Percentiles rank a stretch among this genome's conserved stretches.
Conservation (phyloP, 441 rosid genomes). For the Bocquillonia castaneifolia region DNA sequence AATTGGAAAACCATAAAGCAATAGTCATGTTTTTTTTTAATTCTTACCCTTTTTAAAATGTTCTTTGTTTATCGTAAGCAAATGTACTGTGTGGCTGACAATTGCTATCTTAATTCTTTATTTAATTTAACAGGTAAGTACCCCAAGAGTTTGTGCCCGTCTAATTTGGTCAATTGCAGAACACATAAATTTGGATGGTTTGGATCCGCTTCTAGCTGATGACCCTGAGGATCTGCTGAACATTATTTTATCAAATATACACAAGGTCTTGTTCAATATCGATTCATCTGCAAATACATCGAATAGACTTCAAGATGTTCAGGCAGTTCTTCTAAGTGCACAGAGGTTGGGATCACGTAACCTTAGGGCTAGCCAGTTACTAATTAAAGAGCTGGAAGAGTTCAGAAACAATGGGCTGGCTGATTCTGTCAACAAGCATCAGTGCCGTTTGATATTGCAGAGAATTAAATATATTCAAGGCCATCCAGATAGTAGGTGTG, state of each 20-base stretch:
- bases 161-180: constrained; percentile 90
- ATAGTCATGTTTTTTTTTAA: not conserved
- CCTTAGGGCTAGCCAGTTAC: constrained; percentile 74
- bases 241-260: constrained; percentile 73
- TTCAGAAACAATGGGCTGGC: constrained; percentile 70
- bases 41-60: too few relatives aligned
- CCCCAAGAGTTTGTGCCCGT: constrained; percentile 71
- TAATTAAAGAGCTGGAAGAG: constrained; percentile 92
- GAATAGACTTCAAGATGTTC: constrained; percentile 92
- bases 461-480: constrained; percentile 72
- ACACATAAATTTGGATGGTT: constrained; percentile 90
- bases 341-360: constrained; percentile 92
- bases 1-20: not conserved
- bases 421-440: constrained; percentile 94
- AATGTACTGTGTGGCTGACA: not conserved
- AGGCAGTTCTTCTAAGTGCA: constrained; percentile 83
- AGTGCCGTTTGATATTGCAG: constrained; percentile 87
- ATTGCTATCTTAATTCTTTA: constrained; percentile 3
- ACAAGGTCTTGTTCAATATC: constrained; percentile 73
- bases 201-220: constrained; percentile 98
- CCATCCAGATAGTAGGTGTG: constrained; percentile 78
- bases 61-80: not conserved
- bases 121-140: constrained; percentile 57
- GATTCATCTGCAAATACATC: constrained; percentile 76
- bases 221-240: constrained; percentile 95